phyloP scores from a whole-genome alignment of 345 rosid genomes.

The Pseudoturritis turrita region DNA sequence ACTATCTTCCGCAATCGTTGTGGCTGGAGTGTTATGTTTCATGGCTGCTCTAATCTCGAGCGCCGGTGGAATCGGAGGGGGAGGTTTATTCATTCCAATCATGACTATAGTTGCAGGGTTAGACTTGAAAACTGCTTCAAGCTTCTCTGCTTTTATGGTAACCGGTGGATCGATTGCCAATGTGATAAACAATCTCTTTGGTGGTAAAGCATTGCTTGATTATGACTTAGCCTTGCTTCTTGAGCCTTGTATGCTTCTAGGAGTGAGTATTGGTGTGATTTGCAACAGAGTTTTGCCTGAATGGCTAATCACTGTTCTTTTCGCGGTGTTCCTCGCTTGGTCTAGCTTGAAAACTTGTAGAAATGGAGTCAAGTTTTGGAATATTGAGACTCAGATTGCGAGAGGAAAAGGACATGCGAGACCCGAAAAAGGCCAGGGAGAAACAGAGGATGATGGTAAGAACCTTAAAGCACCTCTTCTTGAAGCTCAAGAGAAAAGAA shows the following conservation, averaged over 20 bases:
- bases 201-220: slow-evolving; percentile 46
- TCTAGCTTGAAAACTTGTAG: slow-evolving; percentile 70
- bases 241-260: slow-evolving; percentile 82
- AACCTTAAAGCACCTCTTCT: slow-evolving; percentile 41
- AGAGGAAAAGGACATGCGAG: slow-evolving; percentile 28
- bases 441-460: slow-evolving; percentile 29
- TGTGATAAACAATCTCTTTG: slow-evolving; percentile 46
- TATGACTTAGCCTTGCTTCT: slow-evolving; percentile 72
- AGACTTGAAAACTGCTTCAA: slow-evolving; percentile 74
- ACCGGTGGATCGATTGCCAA: slow-evolving; percentile 85
- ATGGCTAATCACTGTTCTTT: slow-evolving; percentile 73
- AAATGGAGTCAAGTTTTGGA: slow-evolving; percentile 62
- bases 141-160: slow-evolving; percentile 92
- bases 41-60: slow-evolving; percentile 72
- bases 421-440: slow-evolving; percentile 37
- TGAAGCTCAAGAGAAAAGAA: slow-evolving; percentile 12
- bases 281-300: slow-evolving; percentile 76
- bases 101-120: slow-evolving; percentile 61
- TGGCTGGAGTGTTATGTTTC: slow-evolving; percentile 62
- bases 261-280: slow-evolving; percentile 80
- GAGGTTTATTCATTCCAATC: slow-evolving; percentile 79
- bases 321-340: slow-evolving; percentile 72
- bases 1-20: slow-evolving; percentile 33
- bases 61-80: slow-evolving; percentile 94
- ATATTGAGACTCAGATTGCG: slow-evolving; percentile 47